These are phyloP conservation scores for Neonectria sp. DNA, from an alignment of 2,329 filamentous ascomycete genomes.

Conservation along the genomic window DNA sequence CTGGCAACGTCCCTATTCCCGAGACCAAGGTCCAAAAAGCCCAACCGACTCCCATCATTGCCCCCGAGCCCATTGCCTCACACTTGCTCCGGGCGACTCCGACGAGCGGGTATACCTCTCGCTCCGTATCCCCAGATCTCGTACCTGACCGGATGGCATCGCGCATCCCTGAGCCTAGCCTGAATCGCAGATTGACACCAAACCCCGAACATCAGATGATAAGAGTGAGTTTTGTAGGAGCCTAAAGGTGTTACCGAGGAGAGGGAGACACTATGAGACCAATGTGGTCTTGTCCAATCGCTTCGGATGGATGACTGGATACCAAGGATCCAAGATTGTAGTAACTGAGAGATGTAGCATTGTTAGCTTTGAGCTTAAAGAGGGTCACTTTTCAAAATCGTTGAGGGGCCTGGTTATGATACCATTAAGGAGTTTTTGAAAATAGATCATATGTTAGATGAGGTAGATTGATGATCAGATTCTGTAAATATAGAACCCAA, in stretches of 20 bases:
- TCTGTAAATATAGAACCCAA: background rate
- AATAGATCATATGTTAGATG: conserved; percentile 3
- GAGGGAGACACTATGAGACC: conserved; percentile 7
- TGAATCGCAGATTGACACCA: conserved; percentile 63
- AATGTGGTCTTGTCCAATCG: conserved; percentile 37
- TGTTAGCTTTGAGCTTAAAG: conserved; percentile 15
- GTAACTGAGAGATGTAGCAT: conserved; percentile 23
- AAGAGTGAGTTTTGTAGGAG: conserved; percentile 45
- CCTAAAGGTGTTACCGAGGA: conserved; percentile 12
- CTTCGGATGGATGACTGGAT: conserved; percentile 26
- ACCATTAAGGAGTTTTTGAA: conserved; percentile 8
- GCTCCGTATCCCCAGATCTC: conserved; percentile 71
- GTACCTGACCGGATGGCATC: conserved; percentile 75
- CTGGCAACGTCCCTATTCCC: conserved; percentile 60
- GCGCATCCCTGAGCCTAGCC: conserved; percentile 65
- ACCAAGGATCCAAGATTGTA: conserved; percentile 36
- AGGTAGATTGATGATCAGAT: background rate
- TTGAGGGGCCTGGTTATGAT: conserved; percentile 3
- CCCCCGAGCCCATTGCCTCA: conserved; percentile 70
- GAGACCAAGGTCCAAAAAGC: conserved; percentile 60
- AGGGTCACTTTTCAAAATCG: background rate
- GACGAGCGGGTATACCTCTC: conserved; percentile 68
- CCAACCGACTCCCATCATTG: conserved; percentile 62
- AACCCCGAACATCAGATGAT: conserved; percentile 62
- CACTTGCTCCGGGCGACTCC: conserved; percentile 69